Evolutionary conservation across 371 early-diverging fungal species (phyloP).

Genomic region (Lichtheimia corymbifera): DNA sequence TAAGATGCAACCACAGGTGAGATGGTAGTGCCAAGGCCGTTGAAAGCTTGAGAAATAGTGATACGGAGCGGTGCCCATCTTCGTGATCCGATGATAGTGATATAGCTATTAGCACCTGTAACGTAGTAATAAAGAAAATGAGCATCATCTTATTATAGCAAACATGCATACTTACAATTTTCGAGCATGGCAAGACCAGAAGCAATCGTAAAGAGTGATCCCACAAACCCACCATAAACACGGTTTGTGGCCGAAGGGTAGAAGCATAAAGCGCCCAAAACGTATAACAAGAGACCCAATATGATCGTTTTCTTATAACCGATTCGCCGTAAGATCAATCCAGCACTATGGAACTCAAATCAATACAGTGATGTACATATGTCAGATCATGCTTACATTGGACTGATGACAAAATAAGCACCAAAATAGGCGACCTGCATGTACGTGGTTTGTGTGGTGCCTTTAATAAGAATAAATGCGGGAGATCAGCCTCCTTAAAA

Average conservation of each 20-base stretch:
- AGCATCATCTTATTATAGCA: neutral
- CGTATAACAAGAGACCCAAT: constrained; percentile 44
- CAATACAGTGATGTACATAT: neutral
- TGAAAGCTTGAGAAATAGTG: constrained; percentile 46
- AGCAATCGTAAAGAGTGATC: constrained; percentile 48
- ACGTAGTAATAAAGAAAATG: neutral
- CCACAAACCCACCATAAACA: constrained; percentile 49
- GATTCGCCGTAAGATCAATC: constrained; percentile 36
- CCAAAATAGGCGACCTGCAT: constrained; percentile 57
- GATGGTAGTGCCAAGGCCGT: constrained; percentile 46
- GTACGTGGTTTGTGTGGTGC: constrained; percentile 45
- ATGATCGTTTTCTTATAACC: constrained; percentile 50
- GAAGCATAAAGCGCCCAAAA: constrained; percentile 47
- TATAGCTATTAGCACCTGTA: constrained; percentile 47
- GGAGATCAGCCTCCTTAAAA: neutral
- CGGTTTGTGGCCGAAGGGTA: constrained; percentile 41
- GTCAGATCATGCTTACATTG: constrained; percentile 33
- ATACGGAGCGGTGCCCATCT: constrained; percentile 42
- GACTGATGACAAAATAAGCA: constrained; percentile 48
- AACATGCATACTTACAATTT: constrained; percentile 30
- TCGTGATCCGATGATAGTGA: constrained; percentile 41
- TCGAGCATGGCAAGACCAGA: constrained; percentile 49
- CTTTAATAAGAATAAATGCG: constrained; percentile 13
- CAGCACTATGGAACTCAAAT: constrained; percentile 25
- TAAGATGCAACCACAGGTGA: constrained; percentile 50